A percentile compares a stretch with the other conserved stretches of the same genome.
Conservation (phyloP, 139 green algal genomes). For the Spirogloea muscicola region DNA sequence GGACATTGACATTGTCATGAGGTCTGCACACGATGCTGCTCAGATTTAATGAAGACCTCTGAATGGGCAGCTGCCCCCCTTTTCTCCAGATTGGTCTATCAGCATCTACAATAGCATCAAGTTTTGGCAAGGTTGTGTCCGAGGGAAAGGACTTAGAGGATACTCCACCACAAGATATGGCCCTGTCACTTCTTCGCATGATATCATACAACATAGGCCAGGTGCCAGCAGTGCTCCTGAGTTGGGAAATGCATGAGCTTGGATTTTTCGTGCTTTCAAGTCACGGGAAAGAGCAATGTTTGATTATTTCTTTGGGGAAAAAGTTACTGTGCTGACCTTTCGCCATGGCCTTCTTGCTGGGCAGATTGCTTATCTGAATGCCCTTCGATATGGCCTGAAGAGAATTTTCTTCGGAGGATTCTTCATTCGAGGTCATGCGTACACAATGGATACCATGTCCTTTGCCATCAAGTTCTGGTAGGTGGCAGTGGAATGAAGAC, state of each 20-base stretch:
- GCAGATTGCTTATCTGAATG: slow-evolving; percentile 52
- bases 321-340: no score
- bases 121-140: slow-evolving; percentile 85
- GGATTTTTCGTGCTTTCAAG: neutral
- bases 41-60: no score
- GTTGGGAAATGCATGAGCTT: neutral
- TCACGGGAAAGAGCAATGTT: neutral
- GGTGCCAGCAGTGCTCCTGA: neutral
- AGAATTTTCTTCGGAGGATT: slow-evolving; percentile 86
- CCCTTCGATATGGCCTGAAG: slow-evolving; percentile 81
- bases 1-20: no score
- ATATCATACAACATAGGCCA: slow-evolving; percentile 96
- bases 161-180: slow-evolving; percentile 79
- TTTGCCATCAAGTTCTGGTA: slow-evolving; percentile 97
- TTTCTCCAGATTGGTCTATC: slow-evolving; percentile 86
- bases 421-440: slow-evolving; percentile 97
- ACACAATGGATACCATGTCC: slow-evolving; percentile 99
- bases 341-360: neutral
- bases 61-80: no score
- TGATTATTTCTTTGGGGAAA: neutral
- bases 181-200: slow-evolving; percentile 88
- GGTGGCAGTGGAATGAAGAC: no score
- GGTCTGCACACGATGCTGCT: no score
- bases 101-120: slow-evolving; percentile 88
- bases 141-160: slow-evolving; percentile 73